Percentiles rank a stretch among this genome's conserved stretches.
These are phyloP conservation scores for Mucuna pruriens DNA, from an alignment of 306 rosid species.

Conservation along the genomic window DNA sequence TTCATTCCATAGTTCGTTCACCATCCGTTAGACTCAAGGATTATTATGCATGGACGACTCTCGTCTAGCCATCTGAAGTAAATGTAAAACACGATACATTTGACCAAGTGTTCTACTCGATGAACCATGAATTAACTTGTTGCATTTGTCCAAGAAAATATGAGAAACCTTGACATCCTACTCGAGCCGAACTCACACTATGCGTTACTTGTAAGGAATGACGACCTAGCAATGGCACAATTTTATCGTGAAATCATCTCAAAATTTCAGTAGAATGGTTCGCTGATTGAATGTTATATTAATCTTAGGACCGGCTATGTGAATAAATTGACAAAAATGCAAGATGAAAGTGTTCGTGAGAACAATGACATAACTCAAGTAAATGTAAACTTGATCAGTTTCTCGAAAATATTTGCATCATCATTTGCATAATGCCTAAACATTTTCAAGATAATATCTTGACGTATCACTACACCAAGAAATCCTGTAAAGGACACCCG, in stretches of 20 bases:
- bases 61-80: neutral
- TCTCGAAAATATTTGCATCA: neutral
- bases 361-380: neutral
- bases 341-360: neutral
- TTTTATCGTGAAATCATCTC: neutral
- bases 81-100: neutral
- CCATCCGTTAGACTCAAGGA: neutral
- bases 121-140: neutral
- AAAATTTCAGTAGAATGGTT: neutral
- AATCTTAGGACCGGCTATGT: neutral
- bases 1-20: neutral
- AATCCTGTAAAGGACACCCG: neutral
- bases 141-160: neutral
- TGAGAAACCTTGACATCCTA: neutral
- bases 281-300: neutral
- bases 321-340: neutral
- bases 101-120: neutral
- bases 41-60: neutral
- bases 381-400: neutral
- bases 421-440: neutral
- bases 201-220: neutral
- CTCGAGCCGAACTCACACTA: neutral
- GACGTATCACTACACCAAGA: slow-evolving; percentile 12
- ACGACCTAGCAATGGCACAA: neutral
- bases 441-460: slow-evolving; percentile 28